Evolutionary conservation across 371 early-diverging fungal genomes (phyloP), one percentile per base, ranked within the genome.

Genomic region (Mucor indicus): DNA sequence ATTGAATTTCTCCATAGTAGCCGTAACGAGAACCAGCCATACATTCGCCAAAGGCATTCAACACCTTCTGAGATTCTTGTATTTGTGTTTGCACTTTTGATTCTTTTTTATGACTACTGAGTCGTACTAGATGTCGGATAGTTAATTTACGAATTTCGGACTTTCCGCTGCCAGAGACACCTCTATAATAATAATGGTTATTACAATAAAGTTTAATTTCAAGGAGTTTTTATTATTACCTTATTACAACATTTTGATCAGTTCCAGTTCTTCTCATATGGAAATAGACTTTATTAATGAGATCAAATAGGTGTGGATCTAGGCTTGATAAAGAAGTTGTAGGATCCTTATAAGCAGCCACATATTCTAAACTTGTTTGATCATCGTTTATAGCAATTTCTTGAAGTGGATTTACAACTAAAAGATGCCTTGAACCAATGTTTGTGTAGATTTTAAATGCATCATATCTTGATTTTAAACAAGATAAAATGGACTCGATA

Each of bases 11-110:
- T 4, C 84, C 81, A 61, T 92, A 95, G 35, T 86, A 81, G 13
- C 91, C 95, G 46, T 87, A 91, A 30, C 92, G 82, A 15, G 93
- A 89, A n/a, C n/a, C n/a, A n/a, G n/a, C n/a, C n/a, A n/a, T n/a
- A 19, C 90, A 89, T 60, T 90, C 87, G 4, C 90, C 91, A 75
- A 95, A 95, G 1, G 90, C 87, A 29, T 86, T 83, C 6, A 95
- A 64, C 42, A 95, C 77, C 29, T 66, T 62, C 53, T 90, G 86
- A 9, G 86, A 79, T 55, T 85, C 77, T 15, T 83, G 65, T 36
- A 91, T 75, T 55, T 85, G 86, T 37, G 75, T 79, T 44, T 88
- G 89, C 7, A 90, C 64, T 60, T 85, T 81, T 48, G 85, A 79
- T 60, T 91, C 90, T 55, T 91, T 91, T 49, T 83, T 79, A 41